A percentile compares a stretch with the other conserved stretches of the same genome.
Conservation (phyloP, 306 rosid genomes). For the Pueraria montana region DNA sequence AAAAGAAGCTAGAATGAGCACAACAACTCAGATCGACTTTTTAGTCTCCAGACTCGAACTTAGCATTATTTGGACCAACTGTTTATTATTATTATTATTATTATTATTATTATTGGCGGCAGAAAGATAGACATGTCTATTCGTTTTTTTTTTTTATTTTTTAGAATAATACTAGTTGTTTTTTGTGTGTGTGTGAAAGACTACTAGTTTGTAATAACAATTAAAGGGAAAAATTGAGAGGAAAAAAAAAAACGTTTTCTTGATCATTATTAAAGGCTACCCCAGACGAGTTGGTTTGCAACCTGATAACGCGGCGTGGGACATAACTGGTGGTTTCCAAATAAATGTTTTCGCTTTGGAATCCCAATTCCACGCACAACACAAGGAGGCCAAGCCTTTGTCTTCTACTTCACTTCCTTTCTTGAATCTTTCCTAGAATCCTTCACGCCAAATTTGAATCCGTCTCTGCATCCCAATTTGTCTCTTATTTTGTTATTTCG, state of each 20-base stretch:
- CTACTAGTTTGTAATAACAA: no score
- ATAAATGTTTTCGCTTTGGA: neutral
- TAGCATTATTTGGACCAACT: no score
- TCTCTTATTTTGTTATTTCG: neutral
- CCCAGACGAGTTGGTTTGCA: neutral
- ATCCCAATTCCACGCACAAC: neutral
- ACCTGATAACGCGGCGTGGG: slow-evolving; percentile 5
- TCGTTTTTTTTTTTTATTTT: no score
- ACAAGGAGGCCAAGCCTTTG: neutral
- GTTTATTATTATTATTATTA: no score
- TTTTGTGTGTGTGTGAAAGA: no score
- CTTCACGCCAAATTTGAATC: neutral
- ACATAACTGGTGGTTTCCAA: neutral
- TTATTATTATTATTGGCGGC: no score
- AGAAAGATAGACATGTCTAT: no score
- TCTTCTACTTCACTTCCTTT: slow-evolving; percentile 19
- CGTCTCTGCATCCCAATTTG: neutral
- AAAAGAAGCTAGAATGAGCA: no score
- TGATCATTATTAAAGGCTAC: no score
- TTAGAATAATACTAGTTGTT: no score
- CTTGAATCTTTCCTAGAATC: neutral
- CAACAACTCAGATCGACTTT: neutral
- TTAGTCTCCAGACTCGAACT: neutral
- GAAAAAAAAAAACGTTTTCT: no score
- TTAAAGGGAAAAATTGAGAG: no score